A percentile compares a stretch with the other conserved stretches of the same genome.
Conservation (phyloP, 2,329 filamentous ascomycete species). For the Sporothrix brasiliensis region DNA sequence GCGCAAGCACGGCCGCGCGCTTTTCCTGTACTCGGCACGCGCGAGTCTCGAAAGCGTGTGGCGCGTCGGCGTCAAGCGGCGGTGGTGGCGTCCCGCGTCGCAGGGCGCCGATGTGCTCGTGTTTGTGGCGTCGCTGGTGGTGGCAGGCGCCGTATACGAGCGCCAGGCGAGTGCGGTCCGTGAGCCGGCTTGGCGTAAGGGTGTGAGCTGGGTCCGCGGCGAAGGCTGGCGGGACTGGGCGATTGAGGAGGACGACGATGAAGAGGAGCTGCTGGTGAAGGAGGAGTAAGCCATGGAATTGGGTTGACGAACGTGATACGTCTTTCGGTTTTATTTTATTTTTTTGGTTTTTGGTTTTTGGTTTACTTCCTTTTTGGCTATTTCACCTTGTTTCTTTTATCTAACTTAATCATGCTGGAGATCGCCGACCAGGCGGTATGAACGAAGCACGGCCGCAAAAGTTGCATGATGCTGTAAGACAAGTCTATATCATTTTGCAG, state of each 20-base stretch:
- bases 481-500: background rate
- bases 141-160: constrained; percentile 79
- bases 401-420: constrained; percentile 12
- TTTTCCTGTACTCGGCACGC: constrained; percentile 78
- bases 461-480: background rate
- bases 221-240: constrained; percentile 74
- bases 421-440: constrained; percentile 16
- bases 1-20: constrained; percentile 62
- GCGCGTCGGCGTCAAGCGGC: constrained; percentile 90
- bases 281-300: background rate
- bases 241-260: constrained; percentile 55
- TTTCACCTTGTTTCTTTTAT: background rate
- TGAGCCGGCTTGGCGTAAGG: constrained; percentile 69
- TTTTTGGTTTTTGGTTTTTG: background rate
- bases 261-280: constrained; percentile 45
- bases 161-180: constrained; percentile 67
- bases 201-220: constrained; percentile 71
- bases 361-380: background rate
- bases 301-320: background rate
- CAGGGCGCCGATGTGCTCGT: constrained; percentile 81
- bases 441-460: background rate
- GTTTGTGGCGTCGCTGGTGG: constrained; percentile 76
- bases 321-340: background rate
- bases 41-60: constrained; percentile 81
- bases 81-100: constrained; percentile 89